Evolutionary conservation across 768 basidiomycete species (phyloP).

Genomic region (Xerocomus spinulosus): DNA sequence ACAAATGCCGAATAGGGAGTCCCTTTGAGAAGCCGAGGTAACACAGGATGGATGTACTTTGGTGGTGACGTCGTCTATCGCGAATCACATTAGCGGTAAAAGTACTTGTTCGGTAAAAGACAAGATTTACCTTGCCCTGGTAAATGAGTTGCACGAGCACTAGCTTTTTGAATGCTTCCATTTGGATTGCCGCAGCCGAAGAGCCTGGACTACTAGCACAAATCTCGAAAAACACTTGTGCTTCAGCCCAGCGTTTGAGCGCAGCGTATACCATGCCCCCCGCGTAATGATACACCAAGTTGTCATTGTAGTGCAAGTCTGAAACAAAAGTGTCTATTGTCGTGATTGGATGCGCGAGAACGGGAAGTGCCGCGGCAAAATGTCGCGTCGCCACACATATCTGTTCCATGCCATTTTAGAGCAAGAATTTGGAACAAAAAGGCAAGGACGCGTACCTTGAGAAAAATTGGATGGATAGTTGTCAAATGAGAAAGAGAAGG

Average conservation of each 20-base stretch:
- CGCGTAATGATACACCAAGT: conserved; percentile 79
- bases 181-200: conserved; percentile 62
- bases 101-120: too few species aligned
- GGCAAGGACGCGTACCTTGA: conserved; percentile 43
- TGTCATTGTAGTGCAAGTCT: conserved; percentile 73
- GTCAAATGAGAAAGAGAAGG: conserved; percentile 57
- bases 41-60: conserved; percentile 62
- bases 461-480: conserved; percentile 62
- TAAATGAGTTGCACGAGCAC: conserved; percentile 73
- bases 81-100: neutral
- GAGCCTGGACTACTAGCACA: conserved; percentile 60
- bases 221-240: conserved; percentile 78
- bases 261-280: conserved; percentile 67
- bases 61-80: conserved; percentile 46
- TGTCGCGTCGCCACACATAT: conserved; percentile 51
- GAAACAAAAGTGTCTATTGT: conserved; percentile 55
- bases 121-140: conserved; percentile 62
- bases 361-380: conserved; percentile 53
- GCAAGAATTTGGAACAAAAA: neutral
- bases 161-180: conserved; percentile 86
- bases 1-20: conserved; percentile 63
- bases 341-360: conserved; percentile 62
- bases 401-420: conserved; percentile 32
- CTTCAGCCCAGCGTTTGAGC: conserved; percentile 61
- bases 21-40: conserved; percentile 59